Evolutionary conservation across 2,329 filamentous ascomycete species (phyloP).

Genomic region (Myriosclerotinia curreyana): DNA sequence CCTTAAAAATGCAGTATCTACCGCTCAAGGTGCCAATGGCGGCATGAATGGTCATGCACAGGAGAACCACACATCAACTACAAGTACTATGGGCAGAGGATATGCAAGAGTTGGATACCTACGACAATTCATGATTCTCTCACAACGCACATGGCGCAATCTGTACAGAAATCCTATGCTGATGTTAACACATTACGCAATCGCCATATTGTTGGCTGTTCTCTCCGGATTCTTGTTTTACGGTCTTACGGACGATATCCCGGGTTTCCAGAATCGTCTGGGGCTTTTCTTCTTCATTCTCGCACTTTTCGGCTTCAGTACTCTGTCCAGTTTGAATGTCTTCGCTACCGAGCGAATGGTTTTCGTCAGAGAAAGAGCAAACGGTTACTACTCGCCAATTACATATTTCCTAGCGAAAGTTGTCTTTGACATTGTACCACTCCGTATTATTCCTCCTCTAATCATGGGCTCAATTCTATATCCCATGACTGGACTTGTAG

Average conservation of each 20-base stretch:
- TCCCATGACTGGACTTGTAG: slow-evolving; percentile 91
- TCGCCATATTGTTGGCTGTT: slow-evolving; percentile 89
- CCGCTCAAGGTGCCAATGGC: slow-evolving; percentile 66
- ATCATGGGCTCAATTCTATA: slow-evolving; percentile 96
- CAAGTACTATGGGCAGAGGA: slow-evolving; percentile 64
- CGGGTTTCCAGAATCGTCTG: slow-evolving; percentile 95
- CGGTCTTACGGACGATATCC: slow-evolving; percentile 90
- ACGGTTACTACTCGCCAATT: slow-evolving; percentile 91
- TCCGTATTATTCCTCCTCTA: slow-evolving; percentile 91
- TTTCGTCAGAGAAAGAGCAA: slow-evolving; percentile 90
- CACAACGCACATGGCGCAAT: slow-evolving; percentile 91
- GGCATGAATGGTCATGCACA: slow-evolving; percentile 52
- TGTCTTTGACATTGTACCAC: slow-evolving; percentile 93
- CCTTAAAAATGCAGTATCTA: slow-evolving; percentile 65
- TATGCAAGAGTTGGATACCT: slow-evolving; percentile 78
- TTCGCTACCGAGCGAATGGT: slow-evolving; percentile 88
- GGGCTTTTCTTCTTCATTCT: slow-evolving; percentile 97
- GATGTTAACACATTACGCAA: slow-evolving; percentile 98
- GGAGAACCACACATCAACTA: slow-evolving; percentile 47
- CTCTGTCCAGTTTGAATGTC: slow-evolving; percentile 86
- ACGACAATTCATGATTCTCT: slow-evolving; percentile 85
- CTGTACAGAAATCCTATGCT: slow-evolving; percentile 96
- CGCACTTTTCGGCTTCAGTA: slow-evolving; percentile 94
- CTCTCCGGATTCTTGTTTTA: slow-evolving; percentile 96
- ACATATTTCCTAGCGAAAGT: slow-evolving; percentile 96